These are phyloP conservation scores for Stentor roeselii DNA, from an alignment of 73 alveolate species.

Conservation along the genomic window DNA sequence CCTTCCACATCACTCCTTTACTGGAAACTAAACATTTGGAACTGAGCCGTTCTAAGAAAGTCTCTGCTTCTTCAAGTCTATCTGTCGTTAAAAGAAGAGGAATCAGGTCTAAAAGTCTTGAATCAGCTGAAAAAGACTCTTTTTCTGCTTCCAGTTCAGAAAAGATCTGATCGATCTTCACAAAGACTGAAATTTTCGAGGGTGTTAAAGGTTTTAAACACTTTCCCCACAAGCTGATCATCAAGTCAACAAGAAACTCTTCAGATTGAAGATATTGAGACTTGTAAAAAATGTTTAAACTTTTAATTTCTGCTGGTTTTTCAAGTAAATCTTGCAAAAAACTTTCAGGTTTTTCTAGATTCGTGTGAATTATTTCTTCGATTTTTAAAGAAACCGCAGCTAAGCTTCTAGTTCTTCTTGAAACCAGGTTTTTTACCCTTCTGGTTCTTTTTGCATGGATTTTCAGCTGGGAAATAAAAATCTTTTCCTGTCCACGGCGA, in stretches of 20 bases:
- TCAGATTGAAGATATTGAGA: background rate
- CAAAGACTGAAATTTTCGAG: background rate
- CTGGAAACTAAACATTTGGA: background rate
- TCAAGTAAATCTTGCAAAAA: background rate
- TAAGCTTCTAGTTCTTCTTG: background rate
- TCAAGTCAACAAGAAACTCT: background rate
- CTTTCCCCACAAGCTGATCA: background rate
- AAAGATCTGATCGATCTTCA: background rate
- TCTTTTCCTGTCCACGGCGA: too few relatives aligned
- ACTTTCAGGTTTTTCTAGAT: background rate
- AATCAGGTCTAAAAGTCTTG: background rate
- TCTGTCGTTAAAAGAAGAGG: background rate
- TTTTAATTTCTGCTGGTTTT: background rate
- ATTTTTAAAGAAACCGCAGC: background rate
- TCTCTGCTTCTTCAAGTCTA: conserved; percentile 13
- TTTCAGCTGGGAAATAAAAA: too few relatives aligned
- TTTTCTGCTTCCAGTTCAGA: background rate
- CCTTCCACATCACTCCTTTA: background rate
- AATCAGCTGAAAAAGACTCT: background rate
- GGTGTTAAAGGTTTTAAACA: background rate
- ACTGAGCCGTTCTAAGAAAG: too few relatives aligned
- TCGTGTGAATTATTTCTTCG: background rate
- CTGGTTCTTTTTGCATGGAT: background rate
- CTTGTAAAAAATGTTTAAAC: background rate
- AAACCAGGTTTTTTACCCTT: background rate